phyloP scores from a whole-genome alignment of 2,329 filamentous ascomycete genomes.

The Cadophora luteo-olivacea region DNA sequence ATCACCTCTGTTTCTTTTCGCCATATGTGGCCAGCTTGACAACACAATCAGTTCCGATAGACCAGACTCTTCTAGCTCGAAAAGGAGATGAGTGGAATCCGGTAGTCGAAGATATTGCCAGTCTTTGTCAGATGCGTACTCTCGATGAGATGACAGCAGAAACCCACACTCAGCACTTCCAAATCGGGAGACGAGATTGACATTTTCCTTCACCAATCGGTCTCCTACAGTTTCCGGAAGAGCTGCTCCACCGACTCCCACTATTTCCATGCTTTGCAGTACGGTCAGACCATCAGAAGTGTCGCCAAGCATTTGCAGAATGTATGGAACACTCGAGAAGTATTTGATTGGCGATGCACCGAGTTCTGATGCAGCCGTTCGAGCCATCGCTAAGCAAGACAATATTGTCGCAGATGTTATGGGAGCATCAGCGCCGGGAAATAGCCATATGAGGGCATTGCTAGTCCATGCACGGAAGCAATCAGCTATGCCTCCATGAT shows the following conservation, averaged over 20 bases:
- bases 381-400: constrained; percentile 49
- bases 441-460: constrained; percentile 65
- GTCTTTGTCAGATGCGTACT: constrained; percentile 59
- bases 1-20: constrained; percentile 63
- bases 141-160: constrained; percentile 65
- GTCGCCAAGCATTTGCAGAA: constrained; percentile 59
- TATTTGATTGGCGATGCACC: constrained; percentile 53
- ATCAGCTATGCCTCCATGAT: constrained; percentile 70
- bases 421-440: constrained; percentile 60
- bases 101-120: constrained; percentile 65
- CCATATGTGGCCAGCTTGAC: constrained; percentile 63
- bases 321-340: constrained; percentile 67
- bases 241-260: constrained; percentile 69
- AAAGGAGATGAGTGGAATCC: constrained; percentile 46
- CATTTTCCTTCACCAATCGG: constrained; percentile 53
- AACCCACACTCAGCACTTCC: constrained; percentile 73
- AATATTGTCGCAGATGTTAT: constrained; percentile 62
- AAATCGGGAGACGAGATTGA: constrained; percentile 67
- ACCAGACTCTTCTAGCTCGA: constrained; percentile 51
- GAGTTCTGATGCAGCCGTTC: constrained; percentile 25
- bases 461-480: constrained; percentile 67
- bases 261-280: constrained; percentile 61
- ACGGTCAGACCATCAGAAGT: constrained; percentile 49
- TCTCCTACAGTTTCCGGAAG: constrained; percentile 60
- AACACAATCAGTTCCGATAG: constrained; percentile 62